Conservation (phyloP, 108 stramenopile species). For the Nannochloropsis gaditana region DNA sequence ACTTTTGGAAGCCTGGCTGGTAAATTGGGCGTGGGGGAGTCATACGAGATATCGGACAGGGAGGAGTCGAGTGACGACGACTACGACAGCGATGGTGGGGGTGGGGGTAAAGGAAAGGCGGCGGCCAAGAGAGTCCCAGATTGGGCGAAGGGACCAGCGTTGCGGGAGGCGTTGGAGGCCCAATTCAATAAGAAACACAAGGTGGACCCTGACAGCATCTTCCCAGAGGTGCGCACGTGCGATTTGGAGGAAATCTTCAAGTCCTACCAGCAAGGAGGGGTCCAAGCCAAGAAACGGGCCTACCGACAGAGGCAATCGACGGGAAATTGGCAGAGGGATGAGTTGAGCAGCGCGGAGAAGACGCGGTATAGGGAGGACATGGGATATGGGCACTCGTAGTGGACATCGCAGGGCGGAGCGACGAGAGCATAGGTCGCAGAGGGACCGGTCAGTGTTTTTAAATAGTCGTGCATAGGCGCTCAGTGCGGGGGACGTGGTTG, state of each 20-base stretch:
- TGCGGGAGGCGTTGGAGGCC: constrained; percentile 54
- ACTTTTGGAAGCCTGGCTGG: no score
- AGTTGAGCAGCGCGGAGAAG: constrained; percentile 34
- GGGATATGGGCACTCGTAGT: constrained; percentile 24
- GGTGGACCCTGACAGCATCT: constrained; percentile 55
- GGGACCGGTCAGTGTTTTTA: no score
- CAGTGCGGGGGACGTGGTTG: no score
- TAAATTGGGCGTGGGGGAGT: not conserved
- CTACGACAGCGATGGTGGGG: constrained; percentile 25
- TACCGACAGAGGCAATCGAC: constrained; percentile 23
- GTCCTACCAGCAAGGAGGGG: constrained; percentile 6
- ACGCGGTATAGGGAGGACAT: constrained; percentile 27
- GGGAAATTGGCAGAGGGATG: constrained; percentile 33
- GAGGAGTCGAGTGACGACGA: constrained; percentile 25
- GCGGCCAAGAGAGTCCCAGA: constrained; percentile 43
- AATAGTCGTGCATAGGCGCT: no score
- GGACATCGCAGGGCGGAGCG: no score
- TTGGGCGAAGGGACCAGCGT: constrained; percentile 47
- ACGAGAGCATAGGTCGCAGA: no score
- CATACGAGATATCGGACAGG: constrained; percentile 20
- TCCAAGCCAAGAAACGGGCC: not conserved
- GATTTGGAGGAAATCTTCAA: constrained; percentile 56
- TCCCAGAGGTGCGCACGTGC: constrained; percentile 55
- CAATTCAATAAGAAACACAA: constrained; percentile 52
- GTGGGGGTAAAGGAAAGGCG: not conserved